Evolutionary conservation across 2,329 filamentous ascomycete species (phyloP).

Genomic region (Neurospora sp.): DNA sequence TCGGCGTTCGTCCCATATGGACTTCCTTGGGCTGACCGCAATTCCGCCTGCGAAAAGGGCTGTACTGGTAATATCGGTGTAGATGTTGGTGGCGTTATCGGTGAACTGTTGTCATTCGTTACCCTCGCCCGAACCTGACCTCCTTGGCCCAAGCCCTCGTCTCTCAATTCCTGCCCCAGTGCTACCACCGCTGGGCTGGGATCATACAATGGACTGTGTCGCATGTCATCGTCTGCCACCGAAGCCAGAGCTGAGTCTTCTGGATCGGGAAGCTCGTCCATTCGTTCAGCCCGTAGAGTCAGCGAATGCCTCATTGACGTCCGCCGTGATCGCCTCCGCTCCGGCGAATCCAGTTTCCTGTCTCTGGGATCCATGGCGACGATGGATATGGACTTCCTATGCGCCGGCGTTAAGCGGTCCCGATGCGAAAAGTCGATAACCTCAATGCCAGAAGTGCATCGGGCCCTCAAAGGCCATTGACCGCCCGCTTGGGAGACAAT

Average conservation of each 20-base stretch:
- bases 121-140: neutral
- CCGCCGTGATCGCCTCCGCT: neutral
- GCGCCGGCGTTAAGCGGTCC: neutral
- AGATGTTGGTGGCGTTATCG: neutral
- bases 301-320: neutral
- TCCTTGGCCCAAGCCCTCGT: neutral
- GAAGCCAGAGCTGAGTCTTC: neutral
- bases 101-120: neutral
- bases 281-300: neutral
- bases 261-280: neutral
- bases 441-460: neutral
- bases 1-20: neutral
- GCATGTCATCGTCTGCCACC: neutral
- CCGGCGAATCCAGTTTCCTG: neutral
- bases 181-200: neutral
- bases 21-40: neutral
- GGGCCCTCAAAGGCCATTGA: neutral
- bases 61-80: neutral
- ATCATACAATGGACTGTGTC: neutral
- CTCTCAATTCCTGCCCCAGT: neutral
- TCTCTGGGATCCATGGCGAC: neutral
- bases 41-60: neutral
- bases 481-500: neutral
- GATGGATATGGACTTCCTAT: neutral
- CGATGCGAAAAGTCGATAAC: neutral